phyloP scores from a whole-genome alignment of 2,329 filamentous ascomycete species.

The Xylaria sp. region DNA sequence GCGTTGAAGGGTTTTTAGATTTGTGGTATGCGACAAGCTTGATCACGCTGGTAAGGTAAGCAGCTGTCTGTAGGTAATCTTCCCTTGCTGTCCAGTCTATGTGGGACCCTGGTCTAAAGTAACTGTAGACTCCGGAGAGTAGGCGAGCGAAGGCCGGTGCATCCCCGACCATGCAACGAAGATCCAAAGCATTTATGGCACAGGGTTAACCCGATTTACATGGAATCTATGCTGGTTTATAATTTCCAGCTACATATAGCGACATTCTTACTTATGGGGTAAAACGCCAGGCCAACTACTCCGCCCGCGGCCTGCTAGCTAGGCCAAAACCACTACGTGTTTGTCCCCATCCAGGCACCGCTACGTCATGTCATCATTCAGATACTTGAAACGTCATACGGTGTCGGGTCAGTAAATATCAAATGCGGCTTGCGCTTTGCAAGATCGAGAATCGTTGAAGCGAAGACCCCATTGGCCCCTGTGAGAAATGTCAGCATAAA shows the following conservation, averaged over 20 bases:
- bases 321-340: neutral
- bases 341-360: neutral
- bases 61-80: too few species aligned
- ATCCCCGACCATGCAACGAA: too few species aligned
- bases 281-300: neutral
- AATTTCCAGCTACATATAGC: neutral
- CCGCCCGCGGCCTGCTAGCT: neutral
- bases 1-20: too few species aligned
- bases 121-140: too few species aligned
- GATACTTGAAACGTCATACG: constrained; percentile 55
- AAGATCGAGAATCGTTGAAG: constrained; percentile 87
- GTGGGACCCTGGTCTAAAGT: too few species aligned
- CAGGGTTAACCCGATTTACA: too few species aligned
- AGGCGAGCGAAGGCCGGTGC: too few species aligned
- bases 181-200: too few species aligned
- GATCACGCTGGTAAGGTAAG: too few species aligned
- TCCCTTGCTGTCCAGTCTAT: too few species aligned
- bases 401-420: constrained; percentile 72
- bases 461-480: constrained; percentile 95
- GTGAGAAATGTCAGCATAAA: constrained; percentile 24
- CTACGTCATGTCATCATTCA: neutral
- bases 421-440: constrained; percentile 88
- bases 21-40: too few species aligned
- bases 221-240: neutral
- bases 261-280: neutral